These are phyloP conservation scores for Ustilago vetiveriae DNA, from an alignment of 1,284 basidiomycete species.

Conservation along the genomic window DNA sequence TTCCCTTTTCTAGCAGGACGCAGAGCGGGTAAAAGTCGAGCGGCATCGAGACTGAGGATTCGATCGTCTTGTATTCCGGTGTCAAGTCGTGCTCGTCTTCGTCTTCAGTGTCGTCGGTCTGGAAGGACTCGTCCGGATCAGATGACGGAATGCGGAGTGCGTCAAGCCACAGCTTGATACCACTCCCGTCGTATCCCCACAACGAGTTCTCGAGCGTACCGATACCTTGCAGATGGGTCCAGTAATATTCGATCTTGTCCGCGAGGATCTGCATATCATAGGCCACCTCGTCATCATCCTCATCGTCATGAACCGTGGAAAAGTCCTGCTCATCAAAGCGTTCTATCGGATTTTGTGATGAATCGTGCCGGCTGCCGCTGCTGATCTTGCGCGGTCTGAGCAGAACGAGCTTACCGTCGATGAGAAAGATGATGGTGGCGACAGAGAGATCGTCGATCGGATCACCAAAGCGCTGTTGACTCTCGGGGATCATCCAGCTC, in stretches of 20 bases:
- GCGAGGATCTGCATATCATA: conserved; percentile 98
- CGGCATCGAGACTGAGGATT: conserved; percentile 89
- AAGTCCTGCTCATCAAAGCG: conserved; percentile 22
- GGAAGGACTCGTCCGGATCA: conserved; percentile 15
- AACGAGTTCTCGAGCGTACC: conserved; percentile 93
- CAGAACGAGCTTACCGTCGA: conserved; percentile 89
- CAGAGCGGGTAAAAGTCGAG: conserved; percentile 95
- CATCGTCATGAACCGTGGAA: conserved; percentile 6
- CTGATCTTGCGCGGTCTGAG: conserved; percentile 70
- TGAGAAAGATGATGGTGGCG: conserved; percentile 94
- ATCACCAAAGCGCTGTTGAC: conserved; percentile 93
- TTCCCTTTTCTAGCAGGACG: conserved; percentile 97
- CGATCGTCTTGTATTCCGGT: conserved; percentile 74
- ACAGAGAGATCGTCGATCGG: conserved; percentile 91
- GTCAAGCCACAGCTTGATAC: conserved; percentile 92
- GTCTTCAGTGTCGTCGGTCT: conserved; percentile 37
- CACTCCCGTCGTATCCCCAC: conserved; percentile 93
- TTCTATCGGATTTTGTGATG: conserved; percentile 6
- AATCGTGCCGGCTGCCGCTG: conserved; percentile 1
- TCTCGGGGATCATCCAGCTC: conserved; percentile 95
- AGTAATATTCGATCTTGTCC: conserved; percentile 95
- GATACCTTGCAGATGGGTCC: conserved; percentile 94
- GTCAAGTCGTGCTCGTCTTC: conserved; percentile 60
- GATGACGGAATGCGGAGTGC: conserved; percentile 79
- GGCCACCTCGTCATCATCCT: conserved; percentile 78